phyloP scores from a whole-genome alignment of 2,329 filamentous ascomycete species.

The Aspergillus tubingensis region DNA sequence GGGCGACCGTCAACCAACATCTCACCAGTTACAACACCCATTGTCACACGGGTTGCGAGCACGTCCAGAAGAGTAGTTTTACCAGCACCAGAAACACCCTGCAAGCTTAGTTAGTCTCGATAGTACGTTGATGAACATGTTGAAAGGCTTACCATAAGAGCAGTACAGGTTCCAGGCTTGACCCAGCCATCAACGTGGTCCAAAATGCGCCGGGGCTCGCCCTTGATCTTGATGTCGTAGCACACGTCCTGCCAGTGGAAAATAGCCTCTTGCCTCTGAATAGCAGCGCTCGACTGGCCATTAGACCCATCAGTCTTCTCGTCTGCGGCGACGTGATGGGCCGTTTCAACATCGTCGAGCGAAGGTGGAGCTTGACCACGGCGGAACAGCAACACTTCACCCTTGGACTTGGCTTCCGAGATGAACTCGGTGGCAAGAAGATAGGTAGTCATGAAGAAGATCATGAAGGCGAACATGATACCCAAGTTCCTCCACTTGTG shows the following conservation, averaged over 20 bases:
- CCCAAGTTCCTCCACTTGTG: constrained; percentile 71
- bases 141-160: constrained; percentile 65
- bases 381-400: constrained; percentile 74
- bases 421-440: constrained; percentile 65
- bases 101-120: constrained; percentile 21
- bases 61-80: constrained; percentile 90
- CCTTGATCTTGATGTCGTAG: constrained; percentile 81
- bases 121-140: neutral
- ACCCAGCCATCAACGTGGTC: constrained; percentile 91
- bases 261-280: constrained; percentile 69
- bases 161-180: constrained; percentile 85
- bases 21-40: constrained; percentile 84
- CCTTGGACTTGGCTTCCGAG: constrained; percentile 70
- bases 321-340: constrained; percentile 25
- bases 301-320: constrained; percentile 37
- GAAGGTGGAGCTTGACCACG: constrained; percentile 61
- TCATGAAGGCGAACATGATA: constrained; percentile 65
- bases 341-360: constrained; percentile 33
- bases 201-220: constrained; percentile 71
- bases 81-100: constrained; percentile 82
- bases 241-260: constrained; percentile 87
- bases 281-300: constrained; percentile 37
- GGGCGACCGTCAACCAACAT: constrained; percentile 79
- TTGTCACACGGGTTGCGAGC: constrained; percentile 79
- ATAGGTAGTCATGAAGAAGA: constrained; percentile 64